Evolutionary conservation across 257 asterid genomes (phyloP).

Genomic region (Paulownia fortunei): DNA sequence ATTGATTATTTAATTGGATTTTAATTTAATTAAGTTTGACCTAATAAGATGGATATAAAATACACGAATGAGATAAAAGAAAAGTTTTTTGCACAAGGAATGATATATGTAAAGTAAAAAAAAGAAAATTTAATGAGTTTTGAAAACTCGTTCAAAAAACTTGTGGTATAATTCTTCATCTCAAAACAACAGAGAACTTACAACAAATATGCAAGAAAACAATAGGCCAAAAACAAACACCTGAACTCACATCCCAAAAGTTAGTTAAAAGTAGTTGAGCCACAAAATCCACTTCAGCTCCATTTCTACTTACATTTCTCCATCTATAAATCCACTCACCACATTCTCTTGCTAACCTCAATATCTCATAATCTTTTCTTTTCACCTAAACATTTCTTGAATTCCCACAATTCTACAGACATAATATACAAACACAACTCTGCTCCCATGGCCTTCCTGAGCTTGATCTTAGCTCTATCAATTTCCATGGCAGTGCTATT

Average conservation of each 20-base stretch:
- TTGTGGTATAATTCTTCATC: too few species aligned
- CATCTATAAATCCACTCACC: conserved; percentile 45
- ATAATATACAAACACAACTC: background rate
- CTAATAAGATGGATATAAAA: too few species aligned
- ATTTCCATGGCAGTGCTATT: conserved; percentile 32
- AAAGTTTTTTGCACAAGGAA: too few species aligned
- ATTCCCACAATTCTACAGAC: conserved; percentile 6
- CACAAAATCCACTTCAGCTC: conserved; percentile 36
- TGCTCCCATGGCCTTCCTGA: conserved; percentile 33
- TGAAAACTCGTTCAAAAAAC: too few species aligned
- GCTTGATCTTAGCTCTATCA: conserved; percentile 33
- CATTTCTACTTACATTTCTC: conserved; percentile 11
- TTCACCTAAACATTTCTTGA: background rate
- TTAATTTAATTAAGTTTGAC: too few species aligned
- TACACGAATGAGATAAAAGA: too few species aligned
- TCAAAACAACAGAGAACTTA: too few species aligned
- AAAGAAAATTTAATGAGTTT: too few species aligned
- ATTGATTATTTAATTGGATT: too few species aligned
- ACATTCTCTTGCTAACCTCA: conserved; percentile 15
- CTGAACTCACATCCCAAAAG: background rate
- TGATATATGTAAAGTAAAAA: too few species aligned
- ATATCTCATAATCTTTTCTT: background rate
- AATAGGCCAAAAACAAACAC: conserved; percentile 4
- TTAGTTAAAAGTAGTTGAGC: conserved; percentile 55
- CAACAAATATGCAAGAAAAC: conserved; percentile 5